Conservation (phyloP, 108 stramenopile genomes). For the Pseudonitzschia multiseries region DNA sequence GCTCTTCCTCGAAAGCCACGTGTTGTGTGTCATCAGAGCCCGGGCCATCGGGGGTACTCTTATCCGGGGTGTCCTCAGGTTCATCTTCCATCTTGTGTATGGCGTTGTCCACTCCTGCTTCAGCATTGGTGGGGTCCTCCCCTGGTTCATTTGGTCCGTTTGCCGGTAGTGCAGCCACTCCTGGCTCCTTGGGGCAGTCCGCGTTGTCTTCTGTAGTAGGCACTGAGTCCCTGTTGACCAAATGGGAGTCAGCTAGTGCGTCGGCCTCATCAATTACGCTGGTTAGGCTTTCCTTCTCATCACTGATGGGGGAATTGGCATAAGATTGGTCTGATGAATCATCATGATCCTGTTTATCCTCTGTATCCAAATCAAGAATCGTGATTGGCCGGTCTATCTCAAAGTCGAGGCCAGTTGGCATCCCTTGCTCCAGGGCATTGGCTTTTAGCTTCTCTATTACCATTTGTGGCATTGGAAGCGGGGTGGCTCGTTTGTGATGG, state of each 20-base stretch:
- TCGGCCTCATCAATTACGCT: neutral
- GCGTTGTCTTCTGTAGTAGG: neutral
- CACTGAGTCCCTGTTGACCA: too few relatives aligned
- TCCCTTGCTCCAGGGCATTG: neutral
- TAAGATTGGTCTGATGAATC: too few relatives aligned
- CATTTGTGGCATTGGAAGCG: neutral
- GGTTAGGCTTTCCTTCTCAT: too few relatives aligned
- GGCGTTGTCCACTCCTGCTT: neutral
- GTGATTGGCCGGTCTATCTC: too few relatives aligned
- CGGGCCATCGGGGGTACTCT: too few relatives aligned
- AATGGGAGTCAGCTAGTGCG: neutral
- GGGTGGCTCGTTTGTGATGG: neutral
- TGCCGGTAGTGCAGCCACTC: too few relatives aligned
- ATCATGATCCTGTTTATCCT: too few relatives aligned
- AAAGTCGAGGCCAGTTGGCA: neutral
- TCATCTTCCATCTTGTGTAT: too few relatives aligned
- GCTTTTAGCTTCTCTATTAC: neutral
- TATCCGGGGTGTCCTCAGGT: neutral
- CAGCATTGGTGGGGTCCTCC: neutral
- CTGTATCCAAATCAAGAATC: too few relatives aligned
- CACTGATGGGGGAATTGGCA: neutral
- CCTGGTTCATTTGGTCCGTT: too few relatives aligned
- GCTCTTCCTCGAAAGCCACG: too few relatives aligned
- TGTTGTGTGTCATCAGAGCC: too few relatives aligned
- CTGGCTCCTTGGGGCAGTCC: neutral